These are phyloP conservation scores for Nymphaea colorata DNA, from an alignment of 164 flowering plant genomes.

Conservation along the genomic window DNA sequence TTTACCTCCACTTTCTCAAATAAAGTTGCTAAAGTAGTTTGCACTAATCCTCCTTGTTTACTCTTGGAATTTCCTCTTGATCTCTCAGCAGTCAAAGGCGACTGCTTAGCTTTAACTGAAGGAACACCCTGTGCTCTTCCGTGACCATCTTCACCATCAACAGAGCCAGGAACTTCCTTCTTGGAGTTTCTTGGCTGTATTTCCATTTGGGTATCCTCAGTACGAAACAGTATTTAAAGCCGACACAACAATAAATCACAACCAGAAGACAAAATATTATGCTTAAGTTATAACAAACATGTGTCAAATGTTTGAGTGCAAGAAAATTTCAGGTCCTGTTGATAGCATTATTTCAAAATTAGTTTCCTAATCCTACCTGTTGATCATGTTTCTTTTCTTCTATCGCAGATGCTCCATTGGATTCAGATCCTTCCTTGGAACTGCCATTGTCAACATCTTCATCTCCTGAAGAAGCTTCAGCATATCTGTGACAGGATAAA, in stretches of 20 bases:
- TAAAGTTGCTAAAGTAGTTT: conserved; percentile 32
- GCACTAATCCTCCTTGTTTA: conserved; percentile 38
- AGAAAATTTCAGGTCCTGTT: neutral
- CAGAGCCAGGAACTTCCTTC: conserved; percentile 5
- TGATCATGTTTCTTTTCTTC: conserved; percentile 20
- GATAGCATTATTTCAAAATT: conserved; percentile 2
- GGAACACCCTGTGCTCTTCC: conserved; percentile 6
- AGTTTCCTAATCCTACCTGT: conserved; percentile 3
- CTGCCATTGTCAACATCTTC: conserved; percentile 27
- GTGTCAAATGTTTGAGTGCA: neutral
- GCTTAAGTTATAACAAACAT: neutral
- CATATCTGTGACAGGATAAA: conserved; percentile 28
- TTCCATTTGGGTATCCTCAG: conserved; percentile 17
- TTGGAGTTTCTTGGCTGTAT: conserved; percentile 17
- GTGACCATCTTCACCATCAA: conserved; percentile 17
- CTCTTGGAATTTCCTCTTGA: conserved; percentile 14
- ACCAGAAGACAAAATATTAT: neutral
- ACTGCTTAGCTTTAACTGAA: conserved; percentile 10
- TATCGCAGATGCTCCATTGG: conserved; percentile 12
- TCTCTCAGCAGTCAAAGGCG: conserved; percentile 15
- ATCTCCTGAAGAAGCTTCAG: conserved; percentile 48
- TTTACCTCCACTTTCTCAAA: conserved; percentile 63
- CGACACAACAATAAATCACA: neutral
- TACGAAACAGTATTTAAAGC: neutral
- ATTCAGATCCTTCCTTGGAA: conserved; percentile 2